phyloP scores from a whole-genome alignment of 2,329 filamentous ascomycete genomes.

The Alternaria panax region DNA sequence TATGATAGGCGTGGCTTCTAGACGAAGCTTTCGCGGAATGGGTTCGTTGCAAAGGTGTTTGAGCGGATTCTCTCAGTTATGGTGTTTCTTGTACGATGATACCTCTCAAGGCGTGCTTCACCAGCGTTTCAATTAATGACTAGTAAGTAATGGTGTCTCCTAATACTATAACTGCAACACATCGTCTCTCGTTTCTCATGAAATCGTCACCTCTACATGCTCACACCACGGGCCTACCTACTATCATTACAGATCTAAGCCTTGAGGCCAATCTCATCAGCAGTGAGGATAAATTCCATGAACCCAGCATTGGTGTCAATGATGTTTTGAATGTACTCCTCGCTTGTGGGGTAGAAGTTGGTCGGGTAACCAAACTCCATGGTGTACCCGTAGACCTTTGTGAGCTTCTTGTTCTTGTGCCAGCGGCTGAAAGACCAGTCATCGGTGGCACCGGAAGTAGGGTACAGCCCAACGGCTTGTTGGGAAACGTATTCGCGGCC shows the following conservation, averaged over 20 bases:
- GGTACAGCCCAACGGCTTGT: conserved; percentile 50
- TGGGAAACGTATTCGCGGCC: conserved; percentile 42
- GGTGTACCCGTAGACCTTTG: conserved; percentile 52
- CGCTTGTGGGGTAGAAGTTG: conserved; percentile 52
- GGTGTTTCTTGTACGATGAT: background rate
- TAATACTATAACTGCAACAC: background rate
- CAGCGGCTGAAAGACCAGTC: conserved; percentile 50
- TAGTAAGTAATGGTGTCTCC: background rate
- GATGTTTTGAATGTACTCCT: conserved; percentile 53
- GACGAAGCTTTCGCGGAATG: background rate
- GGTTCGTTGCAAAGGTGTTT: background rate
- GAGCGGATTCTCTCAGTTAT: background rate
- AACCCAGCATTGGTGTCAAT: conserved; percentile 53
- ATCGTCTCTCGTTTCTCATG: conserved; percentile 4
- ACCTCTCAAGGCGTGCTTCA: background rate
- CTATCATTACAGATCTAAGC: conserved; percentile 10
- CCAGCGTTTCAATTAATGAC: background rate
- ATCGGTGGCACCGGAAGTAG: conserved; percentile 48
- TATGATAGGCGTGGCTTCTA: background rate
- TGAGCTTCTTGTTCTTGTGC: conserved; percentile 46
- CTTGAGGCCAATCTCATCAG: conserved; percentile 44
- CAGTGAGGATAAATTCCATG: conserved; percentile 52
- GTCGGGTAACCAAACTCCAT: conserved; percentile 53
- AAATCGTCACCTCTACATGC: conserved; percentile 1
- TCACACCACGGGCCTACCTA: background rate